Conservation (phyloP, 345 rosid species). For the Camelina neglecta region DNA sequence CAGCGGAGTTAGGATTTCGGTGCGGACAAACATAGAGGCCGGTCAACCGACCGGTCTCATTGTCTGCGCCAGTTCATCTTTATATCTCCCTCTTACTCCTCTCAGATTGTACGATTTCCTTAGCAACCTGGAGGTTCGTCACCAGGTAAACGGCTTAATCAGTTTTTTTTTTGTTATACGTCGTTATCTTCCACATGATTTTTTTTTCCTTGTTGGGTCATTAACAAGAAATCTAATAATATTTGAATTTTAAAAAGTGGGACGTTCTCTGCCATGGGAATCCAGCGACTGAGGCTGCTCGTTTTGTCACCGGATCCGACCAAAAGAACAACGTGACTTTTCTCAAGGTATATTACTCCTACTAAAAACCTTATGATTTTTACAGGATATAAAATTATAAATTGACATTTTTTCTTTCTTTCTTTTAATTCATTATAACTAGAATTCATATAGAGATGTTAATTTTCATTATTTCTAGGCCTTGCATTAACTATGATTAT, state of each 20-base stretch:
- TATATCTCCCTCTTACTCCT: slow-evolving; percentile 66
- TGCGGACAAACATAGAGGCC: slow-evolving; percentile 45
- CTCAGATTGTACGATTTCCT: slow-evolving; percentile 55
- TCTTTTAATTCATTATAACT: neutral
- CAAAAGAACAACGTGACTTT: slow-evolving; percentile 56
- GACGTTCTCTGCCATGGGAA: slow-evolving; percentile 65
- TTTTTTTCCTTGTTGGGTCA: neutral
- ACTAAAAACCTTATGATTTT: neutral
- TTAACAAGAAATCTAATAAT: neutral
- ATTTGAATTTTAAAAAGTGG: slow-evolving; percentile 57
- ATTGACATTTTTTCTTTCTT: neutral
- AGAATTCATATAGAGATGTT: neutral
- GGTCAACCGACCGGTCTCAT: slow-evolving; percentile 66
- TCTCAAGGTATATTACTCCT: slow-evolving; percentile 52
- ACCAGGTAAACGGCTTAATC: slow-evolving; percentile 47
- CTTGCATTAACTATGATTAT: neutral
- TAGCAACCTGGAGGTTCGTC: slow-evolving; percentile 49
- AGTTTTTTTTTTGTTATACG: no score
- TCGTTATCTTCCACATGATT: no score
- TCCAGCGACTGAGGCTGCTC: slow-evolving; percentile 53
- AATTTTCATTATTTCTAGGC: no score
- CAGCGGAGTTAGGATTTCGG: slow-evolving; percentile 63
- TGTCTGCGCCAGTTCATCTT: slow-evolving; percentile 70
- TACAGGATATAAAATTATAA: neutral
- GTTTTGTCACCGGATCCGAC: slow-evolving; percentile 52